Evolutionary conservation across 164 flowering plant genomes (phyloP).

Genomic region (Macadamia integrifolia): DNA sequence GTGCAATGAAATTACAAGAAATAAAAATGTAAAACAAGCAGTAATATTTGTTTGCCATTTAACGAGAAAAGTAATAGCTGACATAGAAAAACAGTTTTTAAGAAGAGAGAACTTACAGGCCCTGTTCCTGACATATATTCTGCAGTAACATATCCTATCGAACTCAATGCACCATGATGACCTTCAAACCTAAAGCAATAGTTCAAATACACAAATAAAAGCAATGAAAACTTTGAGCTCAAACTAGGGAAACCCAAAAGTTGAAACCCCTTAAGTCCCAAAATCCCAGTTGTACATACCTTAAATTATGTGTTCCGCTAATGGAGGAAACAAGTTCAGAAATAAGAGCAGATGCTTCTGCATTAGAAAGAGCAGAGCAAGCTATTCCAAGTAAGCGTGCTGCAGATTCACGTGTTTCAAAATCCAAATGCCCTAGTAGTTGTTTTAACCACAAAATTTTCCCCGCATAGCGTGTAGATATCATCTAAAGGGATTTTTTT

Average conservation of each 20-base stretch:
- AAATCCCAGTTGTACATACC: constrained; percentile 22
- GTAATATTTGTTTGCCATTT: neutral
- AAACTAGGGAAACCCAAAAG: neutral
- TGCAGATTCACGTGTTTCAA: constrained; percentile 82
- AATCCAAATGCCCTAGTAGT: constrained; percentile 65
- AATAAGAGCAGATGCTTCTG: constrained; percentile 50
- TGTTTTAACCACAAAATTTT: constrained; percentile 70
- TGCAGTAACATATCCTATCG: constrained; percentile 81
- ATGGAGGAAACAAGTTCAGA: constrained; percentile 47
- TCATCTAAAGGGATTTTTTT: constrained; percentile 33
- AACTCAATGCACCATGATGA: constrained; percentile 77
- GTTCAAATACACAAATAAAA: constrained; percentile 7
- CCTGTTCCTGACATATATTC: constrained; percentile 47
- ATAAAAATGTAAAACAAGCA: neutral
- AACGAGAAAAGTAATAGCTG: neutral
- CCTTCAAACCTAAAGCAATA: constrained; percentile 62
- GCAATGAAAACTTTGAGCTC: neutral
- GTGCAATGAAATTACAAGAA: neutral
- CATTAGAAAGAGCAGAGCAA: constrained; percentile 59
- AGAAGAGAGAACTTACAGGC: constrained; percentile 39
- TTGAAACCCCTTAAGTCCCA: neutral
- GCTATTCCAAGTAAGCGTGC: constrained; percentile 88
- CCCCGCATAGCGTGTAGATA: constrained; percentile 63
- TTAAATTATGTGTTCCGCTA: constrained; percentile 40
- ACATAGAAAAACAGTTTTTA: neutral